Base-by-base conservation (phyloP, 164 flowering plant species). In the Vitis riparia region DNA sequence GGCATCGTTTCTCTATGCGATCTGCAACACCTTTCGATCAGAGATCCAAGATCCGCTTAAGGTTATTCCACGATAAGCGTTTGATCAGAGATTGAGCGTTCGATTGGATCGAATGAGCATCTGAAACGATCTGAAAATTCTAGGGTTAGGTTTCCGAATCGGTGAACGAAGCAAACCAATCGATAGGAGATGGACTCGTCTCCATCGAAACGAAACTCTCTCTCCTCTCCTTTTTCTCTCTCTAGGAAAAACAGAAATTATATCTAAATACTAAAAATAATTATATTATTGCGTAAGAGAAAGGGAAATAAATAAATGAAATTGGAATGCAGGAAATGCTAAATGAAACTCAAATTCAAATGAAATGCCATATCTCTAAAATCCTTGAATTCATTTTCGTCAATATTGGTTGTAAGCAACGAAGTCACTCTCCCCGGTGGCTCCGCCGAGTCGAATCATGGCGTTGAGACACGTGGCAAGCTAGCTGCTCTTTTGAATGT, bases 1-100 rank as follows among this genome's bases (percentile, higher is more conserved):
- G 96, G 92, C 97, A 89, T 90, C 83, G 73, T 79, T 71, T 55
- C 75, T 66, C 61, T 55, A 51, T 59, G 66, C 17, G 73, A 66
- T 66, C 73, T 55, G 52, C 63, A 50, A 55, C 71, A 14, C 53
- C 29, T 15, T 7, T n/a, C 55, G 66, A 63, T 63, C 66, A 49
- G 48, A 72, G 58, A 74, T 64, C 68, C 6, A 50, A 63, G 55
- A 63, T 63, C 66, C 32, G 12, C 50, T 37, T 37, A 37, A 37
- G 44, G 6, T 37, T 37, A 37, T 37, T 6, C 44, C 44, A 37
- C 30, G 32, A 23, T 23, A 23, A 23, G 27, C 27, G 27, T 23
- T 23, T 23, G 27, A 1, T 49, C 1, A 10, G 11, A 17, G 11
- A 4, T 12, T 32, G 19, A 37, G 6, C n/a, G 51, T 13, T 47